Base-by-base conservation (phyloP, 805 yeast genomes). In the Saccharomyces jurei region DNA sequence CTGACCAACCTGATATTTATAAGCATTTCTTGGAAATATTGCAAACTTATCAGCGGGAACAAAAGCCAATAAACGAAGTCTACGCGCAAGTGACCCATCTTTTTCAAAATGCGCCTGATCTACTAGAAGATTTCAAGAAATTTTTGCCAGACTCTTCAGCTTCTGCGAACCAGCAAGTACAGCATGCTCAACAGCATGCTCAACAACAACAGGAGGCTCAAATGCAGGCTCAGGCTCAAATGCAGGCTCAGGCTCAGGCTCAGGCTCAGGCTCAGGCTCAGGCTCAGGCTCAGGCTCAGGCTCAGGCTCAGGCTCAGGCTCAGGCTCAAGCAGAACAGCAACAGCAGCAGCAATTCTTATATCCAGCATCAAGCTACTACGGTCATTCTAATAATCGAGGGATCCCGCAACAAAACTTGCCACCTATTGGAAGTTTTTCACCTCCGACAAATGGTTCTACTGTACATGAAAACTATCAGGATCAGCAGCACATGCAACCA, bases 1-100 rank as follows among this genome's bases (percentile, higher is more conserved):
- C 96, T 22, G 81, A 84, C 64, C 96, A 91, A 70, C 99, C 99
- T 0, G 97, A 92, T 64, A 89, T 91, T 55, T 94, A 94, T 76
- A 94, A 94, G 72, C 90, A 85, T 63, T 94, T 94, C 63, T 76
- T 95, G 71, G 99, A 94, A 69, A 94, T 92, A 55, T 75, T 94
- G 62, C 99, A 94, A 70, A 92, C 97, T 49, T 94, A 92, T 68
- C 99, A 94, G 74, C 83, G 96, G 59, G 99, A 92, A 66, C 96
- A 90, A 67, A 87, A 89, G 66, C 96, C 97, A 50, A 94, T 94
- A 52, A 85, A 89, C 51, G 98, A 94, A 66, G 99, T 94, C 11
- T 94, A 94, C 65, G 86, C 89, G 53, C 97, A 94, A 68, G 97
- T 94, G 2, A 87, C 97, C 0, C 78, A 83, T 6, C 76, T 94